Base-by-base conservation (phyloP, 441 rosid species). In the Kokia cookei region DNA sequence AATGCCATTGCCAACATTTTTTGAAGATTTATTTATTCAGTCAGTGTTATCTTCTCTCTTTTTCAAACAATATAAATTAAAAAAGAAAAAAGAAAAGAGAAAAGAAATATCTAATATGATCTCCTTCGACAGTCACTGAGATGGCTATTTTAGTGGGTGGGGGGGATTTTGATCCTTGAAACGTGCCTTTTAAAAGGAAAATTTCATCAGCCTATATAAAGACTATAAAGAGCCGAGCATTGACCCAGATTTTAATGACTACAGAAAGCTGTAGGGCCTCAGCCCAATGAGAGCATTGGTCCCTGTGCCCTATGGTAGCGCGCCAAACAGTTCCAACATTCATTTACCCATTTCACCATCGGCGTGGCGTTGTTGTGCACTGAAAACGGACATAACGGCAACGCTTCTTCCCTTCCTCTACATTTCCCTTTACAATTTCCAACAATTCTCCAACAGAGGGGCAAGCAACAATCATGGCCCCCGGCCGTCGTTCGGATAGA, bases 401-500 rank as follows among this genome's bases (percentile, higher is more conserved):
- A 69, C 26, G 22, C 71, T 13, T 32, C 37, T 43, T 51, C 35
- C 12, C 32, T 12, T 17, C 72, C 8, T 26, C 32, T 42, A 42
- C 58, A 27, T 22, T 27, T 68, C 10, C 10, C 12, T 32, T 59
- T 22, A 42, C 65, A 19, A 19, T 17, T 60, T 60, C 67, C 43
- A 27, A 60, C 8, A 19, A 32, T 53, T 51, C n/a, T 19, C 48
- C 24, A 32, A 17, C 9, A 53, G 59, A 48, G 61, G 61, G 72
- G 47, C 35, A 47, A 5, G 12, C 7, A 3, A 11, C 15, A 59
- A 29, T n/a, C 66, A 60, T 72, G 75, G 67, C 47, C 45, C 12
- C n/a, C 17, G 45, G 57, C 58, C 92, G 12, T 81, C 89, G 58
- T 37, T 45, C 75, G 29, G 91, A 86, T 84, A 89, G 90, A 10